Evolutionary conservation across 169 alveolate species (phyloP).

Genomic region (Blepharisma undulans): DNA sequence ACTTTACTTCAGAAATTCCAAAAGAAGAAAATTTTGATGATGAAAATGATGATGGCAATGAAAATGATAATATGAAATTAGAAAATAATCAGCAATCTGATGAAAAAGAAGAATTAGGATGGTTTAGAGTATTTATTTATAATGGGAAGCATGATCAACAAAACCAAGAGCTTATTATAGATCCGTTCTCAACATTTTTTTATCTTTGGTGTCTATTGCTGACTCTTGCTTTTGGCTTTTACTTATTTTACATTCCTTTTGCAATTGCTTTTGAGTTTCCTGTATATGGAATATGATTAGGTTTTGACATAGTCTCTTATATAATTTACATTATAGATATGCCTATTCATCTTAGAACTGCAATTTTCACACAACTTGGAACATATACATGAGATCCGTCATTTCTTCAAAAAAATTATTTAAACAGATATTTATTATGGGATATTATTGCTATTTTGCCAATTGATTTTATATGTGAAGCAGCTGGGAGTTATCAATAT

Average conservation of each 20-base stretch:
- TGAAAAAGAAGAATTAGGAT: background rate
- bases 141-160: background rate
- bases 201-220: constrained; percentile 30
- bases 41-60: background rate
- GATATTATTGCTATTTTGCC: constrained; percentile 58
- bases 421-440: background rate
- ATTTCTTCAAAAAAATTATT: constrained; percentile 9
- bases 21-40: background rate
- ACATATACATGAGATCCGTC: background rate
- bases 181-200: constrained; percentile 28
- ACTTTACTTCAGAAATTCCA: background rate
- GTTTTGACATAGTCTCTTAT: constrained; percentile 30
- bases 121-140: background rate
- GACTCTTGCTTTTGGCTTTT: constrained; percentile 12
- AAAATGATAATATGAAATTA: background rate
- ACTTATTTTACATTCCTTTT: constrained; percentile 57
- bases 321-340: constrained; percentile 40
- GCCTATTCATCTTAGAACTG: background rate
- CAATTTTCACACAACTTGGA: background rate
- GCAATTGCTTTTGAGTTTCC: constrained; percentile 51
- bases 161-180: background rate
- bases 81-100: background rate
- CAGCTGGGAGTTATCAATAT: constrained; percentile 14
- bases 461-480: constrained; percentile 40
- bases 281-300: background rate